Base-by-base conservation (phyloP, 164 flowering plant species). In the Kingdonia uniflora region DNA sequence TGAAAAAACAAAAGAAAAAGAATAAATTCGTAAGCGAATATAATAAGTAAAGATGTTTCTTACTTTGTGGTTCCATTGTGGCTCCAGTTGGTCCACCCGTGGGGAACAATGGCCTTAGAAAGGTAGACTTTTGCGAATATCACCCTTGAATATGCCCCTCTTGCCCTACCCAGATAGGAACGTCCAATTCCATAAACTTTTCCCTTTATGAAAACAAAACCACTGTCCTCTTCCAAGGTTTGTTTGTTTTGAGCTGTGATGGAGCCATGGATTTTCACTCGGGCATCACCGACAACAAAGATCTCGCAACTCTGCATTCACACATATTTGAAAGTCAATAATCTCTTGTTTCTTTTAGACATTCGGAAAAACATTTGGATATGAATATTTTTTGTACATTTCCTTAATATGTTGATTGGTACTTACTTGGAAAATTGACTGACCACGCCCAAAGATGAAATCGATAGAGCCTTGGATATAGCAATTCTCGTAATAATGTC, bases 401-500 rank as follows among this genome's bases (percentile, higher is more conserved):
- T 14, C 11, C 15, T 24, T 15, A 19, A 25, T 5, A 24, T 44
- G 37, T 37, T 2, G 5, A 45, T 29, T 20, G 12, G 13, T 14
- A 53, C 69, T 68, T 57, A 87, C 90, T 25, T 72, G 64, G 63
- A 68, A 80, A 14, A 76, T 17, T 29, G 80, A 78, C 48, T 64
- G 73, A 46, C 65, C 95, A 11, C 76, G 85, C 46, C 97, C 97
- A 38, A 82, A 90, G 35, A 90, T 83, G 76, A 87, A 81, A 58
- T 87, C 97, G 6, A 90, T 67, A 22, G 96, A 78, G 61, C 97
- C 97, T n/a, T 85, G 94, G 54, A 90, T 80, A 73, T 87, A 87
- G 66, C 96, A 87, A 12, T 61, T 65, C 2, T 78, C 75, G 23
- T 85, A 85, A 65, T 74, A 85, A 58, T 88, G 97, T 19, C 85